Evolutionary conservation across 2,329 filamentous ascomycete genomes (phyloP), one percentile per base, ranked within the genome.

Genomic region (Ophiosphaerella herpotricha): DNA sequence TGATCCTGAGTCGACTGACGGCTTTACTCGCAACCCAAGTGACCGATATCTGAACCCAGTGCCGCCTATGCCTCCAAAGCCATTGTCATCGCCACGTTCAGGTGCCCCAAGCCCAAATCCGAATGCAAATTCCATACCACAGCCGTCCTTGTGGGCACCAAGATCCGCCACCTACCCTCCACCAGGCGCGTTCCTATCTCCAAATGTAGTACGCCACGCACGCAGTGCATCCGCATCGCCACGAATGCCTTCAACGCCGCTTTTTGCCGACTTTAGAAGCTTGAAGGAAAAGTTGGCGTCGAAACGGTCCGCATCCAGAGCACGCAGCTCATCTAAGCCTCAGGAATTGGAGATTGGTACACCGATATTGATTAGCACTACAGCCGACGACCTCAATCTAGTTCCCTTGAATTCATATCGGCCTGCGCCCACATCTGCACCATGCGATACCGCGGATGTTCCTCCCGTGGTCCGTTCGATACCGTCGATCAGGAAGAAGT

Each of bases 11-110:
- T 85, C 77, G 61, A 87, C 85, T 6, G 81, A 86, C 58, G 82
- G 83, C 62, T 88, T 84, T 68, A 94, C 90, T 1, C 88, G 92
- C 82, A 83, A 93, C 61, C 90, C 90, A 0, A 78, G 82, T 26
- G 88, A 90, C 75, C 91, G 88, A 67, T 95, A 86, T 68, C 78
- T 85, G 60, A 84, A 87, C 29, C 90, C 88, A 9, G 80, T 86
- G 45, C 83, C 85, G 18, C 66, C 62, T 41, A 50, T 48, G 16
- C 48, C 54, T 18, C 79, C 81, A 29, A 70, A 62, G 36, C 50
- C 58, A 16, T 24, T 59, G 21, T 58, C 60, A 16, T 63, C 61
- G 38, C 55, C 63, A 13, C 47, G 54, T 3, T 48, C 57, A 13
- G 57, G 58, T 16, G 56, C 57, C 29, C 36, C 61, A 1, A 58